These are phyloP conservation scores for Apiosordaria backusii DNA, from an alignment of 495 filamentous ascomycete genomes.

Conservation along the genomic window DNA sequence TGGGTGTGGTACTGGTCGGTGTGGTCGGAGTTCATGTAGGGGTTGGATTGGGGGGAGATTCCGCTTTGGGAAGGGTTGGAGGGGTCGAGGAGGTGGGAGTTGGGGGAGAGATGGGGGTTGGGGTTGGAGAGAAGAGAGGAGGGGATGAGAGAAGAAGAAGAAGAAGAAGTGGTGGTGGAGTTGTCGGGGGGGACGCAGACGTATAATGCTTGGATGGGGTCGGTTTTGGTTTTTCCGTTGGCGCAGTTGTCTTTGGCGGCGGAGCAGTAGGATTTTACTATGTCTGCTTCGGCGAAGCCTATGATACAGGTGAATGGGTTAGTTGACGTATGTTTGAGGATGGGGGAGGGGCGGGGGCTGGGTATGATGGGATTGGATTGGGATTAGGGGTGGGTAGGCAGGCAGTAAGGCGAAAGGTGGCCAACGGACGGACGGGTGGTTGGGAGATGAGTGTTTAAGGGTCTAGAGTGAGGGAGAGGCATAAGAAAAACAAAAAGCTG, in stretches of 20 bases:
- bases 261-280: constrained; percentile 42
- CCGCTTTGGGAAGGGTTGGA: not conserved
- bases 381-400: not conserved
- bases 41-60: not conserved
- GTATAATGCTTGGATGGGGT: constrained; percentile 39
- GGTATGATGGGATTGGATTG: too few relatives aligned
- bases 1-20: too few relatives aligned
- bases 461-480: not conserved
- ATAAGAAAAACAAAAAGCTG: not conserved
- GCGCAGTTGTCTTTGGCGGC: constrained; percentile 36
- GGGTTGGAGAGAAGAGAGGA: too few relatives aligned
- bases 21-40: not conserved
- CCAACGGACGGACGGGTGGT: too few relatives aligned
- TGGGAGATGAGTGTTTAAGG: not conserved
- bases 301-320: constrained; percentile 1
- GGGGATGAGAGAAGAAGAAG: too few relatives aligned
- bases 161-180: not conserved
- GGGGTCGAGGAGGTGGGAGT: not conserved
- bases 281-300: constrained; percentile 40
- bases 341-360: too few relatives aligned
- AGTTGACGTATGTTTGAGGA: too few relatives aligned
- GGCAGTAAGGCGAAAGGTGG: too few relatives aligned
- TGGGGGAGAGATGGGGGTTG: not conserved
- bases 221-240: constrained; percentile 37
- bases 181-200: constrained; percentile 34